Conservation (phyloP, 2,329 filamentous ascomycete species). For the Neonectria punicea region DNA sequence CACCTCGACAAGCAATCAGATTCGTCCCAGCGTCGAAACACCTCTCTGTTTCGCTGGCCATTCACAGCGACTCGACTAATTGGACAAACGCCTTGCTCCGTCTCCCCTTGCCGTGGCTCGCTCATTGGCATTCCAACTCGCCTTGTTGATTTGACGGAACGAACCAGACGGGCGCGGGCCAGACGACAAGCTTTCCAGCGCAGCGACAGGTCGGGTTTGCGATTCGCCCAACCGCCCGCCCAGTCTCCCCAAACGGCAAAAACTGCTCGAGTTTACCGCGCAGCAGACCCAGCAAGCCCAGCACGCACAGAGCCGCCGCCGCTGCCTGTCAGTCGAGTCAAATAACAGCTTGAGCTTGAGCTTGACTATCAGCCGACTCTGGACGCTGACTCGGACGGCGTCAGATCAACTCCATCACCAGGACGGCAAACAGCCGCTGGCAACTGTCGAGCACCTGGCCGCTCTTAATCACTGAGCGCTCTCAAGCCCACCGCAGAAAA, state of each 20-base stretch:
- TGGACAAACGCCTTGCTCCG: conserved; percentile 28
- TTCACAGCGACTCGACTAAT: conserved; percentile 44
- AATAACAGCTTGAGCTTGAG: conserved; percentile 9
- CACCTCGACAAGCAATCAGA: conserved; percentile 52
- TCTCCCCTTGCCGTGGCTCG: conserved; percentile 22
- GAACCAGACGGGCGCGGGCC: conserved; percentile 14
- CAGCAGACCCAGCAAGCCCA: background rate
- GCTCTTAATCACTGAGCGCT: conserved; percentile 6
- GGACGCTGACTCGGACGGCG: conserved; percentile 9
- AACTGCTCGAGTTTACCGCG: conserved; percentile 2
- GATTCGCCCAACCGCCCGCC: conserved; percentile 23
- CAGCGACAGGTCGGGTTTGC: conserved; percentile 22
- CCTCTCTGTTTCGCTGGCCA: conserved; percentile 42
- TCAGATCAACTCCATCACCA: background rate
- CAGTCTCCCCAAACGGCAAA: conserved; percentile 28
- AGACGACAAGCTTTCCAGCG: conserved; percentile 25
- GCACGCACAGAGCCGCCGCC: conserved; percentile 5
- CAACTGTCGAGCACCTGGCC: conserved; percentile 13
- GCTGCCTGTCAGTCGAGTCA: background rate
- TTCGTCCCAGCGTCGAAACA: conserved; percentile 44
- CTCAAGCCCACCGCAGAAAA: conserved; percentile 12
- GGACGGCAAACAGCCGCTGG: conserved; percentile 5
- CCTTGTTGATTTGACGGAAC: conserved; percentile 14
- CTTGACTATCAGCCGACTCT: background rate
- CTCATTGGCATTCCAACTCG: background rate